These are phyloP conservation scores for Ustilaginoidea virens DNA, from an alignment of 2,329 filamentous ascomycete species.

Conservation along the genomic window DNA sequence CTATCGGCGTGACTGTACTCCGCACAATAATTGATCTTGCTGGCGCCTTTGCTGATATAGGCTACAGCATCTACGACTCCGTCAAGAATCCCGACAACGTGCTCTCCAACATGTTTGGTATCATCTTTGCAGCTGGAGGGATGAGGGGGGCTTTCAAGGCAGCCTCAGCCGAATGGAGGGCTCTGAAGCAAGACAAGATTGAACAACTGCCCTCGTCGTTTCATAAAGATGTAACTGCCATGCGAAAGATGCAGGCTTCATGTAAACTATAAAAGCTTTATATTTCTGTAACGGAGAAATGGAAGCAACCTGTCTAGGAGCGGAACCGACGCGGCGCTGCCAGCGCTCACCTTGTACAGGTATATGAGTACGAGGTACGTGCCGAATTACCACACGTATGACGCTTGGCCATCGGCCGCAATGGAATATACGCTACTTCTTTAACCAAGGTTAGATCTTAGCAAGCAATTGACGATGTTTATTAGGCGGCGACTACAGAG, in stretches of 20 bases:
- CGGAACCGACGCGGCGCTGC: no score
- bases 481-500: no score
- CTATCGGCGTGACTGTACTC: slow-evolving; percentile 1
- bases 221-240: slow-evolving; percentile 1
- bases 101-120: not conserved
- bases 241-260: slow-evolving; percentile 2
- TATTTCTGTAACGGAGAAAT: no score
- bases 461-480: no score
- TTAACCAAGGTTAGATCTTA: no score
- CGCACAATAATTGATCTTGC: slow-evolving; percentile 2
- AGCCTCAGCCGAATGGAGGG: slow-evolving; percentile 1
- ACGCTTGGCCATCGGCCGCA: no score
- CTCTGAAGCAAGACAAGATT: slow-evolving; percentile 1
- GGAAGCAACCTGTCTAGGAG: no score
- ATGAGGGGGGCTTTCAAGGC: not conserved
- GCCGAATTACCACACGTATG: no score
- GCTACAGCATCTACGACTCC: slow-evolving; percentile 1
- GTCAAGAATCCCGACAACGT: not conserved
- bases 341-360: no score
- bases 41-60: slow-evolving; percentile 2
- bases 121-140: not conserved
- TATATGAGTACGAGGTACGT: no score
- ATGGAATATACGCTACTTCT: no score
- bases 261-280: slow-evolving; percentile 1
- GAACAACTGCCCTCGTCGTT: not conserved